phyloP scores from a whole-genome alignment of 2,329 filamentous ascomycete genomes.

The Coniochaeta ligniaria region DNA sequence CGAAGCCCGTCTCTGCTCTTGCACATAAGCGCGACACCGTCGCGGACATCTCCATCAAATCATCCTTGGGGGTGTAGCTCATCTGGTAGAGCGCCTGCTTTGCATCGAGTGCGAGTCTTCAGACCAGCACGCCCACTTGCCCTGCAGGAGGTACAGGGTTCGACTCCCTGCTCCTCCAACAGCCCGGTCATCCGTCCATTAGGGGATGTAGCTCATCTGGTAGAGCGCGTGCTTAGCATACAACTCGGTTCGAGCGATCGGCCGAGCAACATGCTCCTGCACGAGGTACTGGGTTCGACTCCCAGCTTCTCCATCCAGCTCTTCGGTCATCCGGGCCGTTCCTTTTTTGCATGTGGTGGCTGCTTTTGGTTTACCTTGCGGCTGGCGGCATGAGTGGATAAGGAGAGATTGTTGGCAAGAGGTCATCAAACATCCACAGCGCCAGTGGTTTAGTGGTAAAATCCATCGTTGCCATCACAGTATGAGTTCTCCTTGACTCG shows the following conservation, averaged over 20 bases:
- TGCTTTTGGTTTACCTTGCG: neutral
- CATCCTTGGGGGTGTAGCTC: neutral
- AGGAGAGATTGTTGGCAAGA: neutral
- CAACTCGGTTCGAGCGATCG: neutral
- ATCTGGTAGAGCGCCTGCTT: neutral
- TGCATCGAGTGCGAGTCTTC: neutral
- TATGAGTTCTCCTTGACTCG: neutral
- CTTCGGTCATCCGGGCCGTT: neutral
- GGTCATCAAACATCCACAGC: neutral
- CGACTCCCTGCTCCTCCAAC: neutral
- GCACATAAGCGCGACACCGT: neutral
- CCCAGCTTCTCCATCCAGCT: neutral
- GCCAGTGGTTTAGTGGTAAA: conserved; percentile 41
- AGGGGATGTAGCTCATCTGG: neutral
- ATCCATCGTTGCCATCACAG: conserved; percentile 39
- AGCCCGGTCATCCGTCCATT: too few relatives aligned
- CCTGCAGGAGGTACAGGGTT: neutral
- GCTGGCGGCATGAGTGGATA: neutral
- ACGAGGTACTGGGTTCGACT: conserved; percentile 1
- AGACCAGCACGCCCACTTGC: neutral
- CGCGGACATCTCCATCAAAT: neutral
- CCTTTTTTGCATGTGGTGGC: neutral
- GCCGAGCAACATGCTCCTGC: neutral
- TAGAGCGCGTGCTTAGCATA: too few relatives aligned
- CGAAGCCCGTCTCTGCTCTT: neutral